Base-by-base conservation (phyloP, 1,284 basidiomycete species). In the Puccinia triticina region DNA sequence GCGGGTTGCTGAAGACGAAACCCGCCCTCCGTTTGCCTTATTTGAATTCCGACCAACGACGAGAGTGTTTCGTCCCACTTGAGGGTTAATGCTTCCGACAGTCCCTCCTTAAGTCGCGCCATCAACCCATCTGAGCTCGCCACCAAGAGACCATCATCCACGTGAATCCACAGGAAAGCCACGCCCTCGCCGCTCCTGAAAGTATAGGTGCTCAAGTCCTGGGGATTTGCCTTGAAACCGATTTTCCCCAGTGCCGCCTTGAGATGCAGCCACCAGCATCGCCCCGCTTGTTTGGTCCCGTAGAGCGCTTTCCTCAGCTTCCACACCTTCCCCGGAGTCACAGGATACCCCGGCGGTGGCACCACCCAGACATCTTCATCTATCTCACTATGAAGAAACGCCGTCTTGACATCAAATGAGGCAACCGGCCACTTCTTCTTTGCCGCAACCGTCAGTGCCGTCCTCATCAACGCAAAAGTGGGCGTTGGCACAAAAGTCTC, bases 281-380 rank as follows among this genome's bases (percentile, higher is more conserved):
- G 2, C 0, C 50, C 10, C 0, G 74, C 74, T 23, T 59, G 53
- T 23, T 76, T 76, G 2, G 55, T 76, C 0, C 74, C 55, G 40
- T 76, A 59, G 0, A 76, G 53, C 0, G 34, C 53, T 23, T 76
- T 57, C 14, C n/a, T 14, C 0, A 55, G 26, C 4, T 37, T 59
- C 55, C 53, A 59, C 8, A 76, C 53, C 16, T 55, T 75, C n/a
- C 40, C 40, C 4, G 40, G 40, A 43, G 40, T 43, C 12, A 12
- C 12, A 43, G 40, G 40, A 12, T 43, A 43, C 53, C 72, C 72
- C 16, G 32, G 32, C 4, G 50, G 73, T 1, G 50, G 46, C 23
- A 53, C 26, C 1, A 75, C 48, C 50, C 73, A 75, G 0, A 75
- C 53, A 61, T 53, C 74, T 2, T 61, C 40, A 40, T 66, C 34